These are phyloP conservation scores for Spergularia marina DNA, from an alignment of 148 eudicot genomes.

Conservation along the genomic window DNA sequence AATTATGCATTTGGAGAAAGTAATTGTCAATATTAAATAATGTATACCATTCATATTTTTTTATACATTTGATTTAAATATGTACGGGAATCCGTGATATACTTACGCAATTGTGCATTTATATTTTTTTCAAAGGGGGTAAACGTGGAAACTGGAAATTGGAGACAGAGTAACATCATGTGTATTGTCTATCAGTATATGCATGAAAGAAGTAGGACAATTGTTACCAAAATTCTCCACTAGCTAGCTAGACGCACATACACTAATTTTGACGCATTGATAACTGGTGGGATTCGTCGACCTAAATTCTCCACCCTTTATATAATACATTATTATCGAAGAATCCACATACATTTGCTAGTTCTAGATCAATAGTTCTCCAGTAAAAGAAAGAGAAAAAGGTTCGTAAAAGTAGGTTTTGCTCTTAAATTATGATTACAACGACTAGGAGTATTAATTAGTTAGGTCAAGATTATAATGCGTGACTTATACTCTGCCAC, in stretches of 20 bases:
- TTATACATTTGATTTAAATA: no score
- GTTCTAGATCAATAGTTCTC: not conserved
- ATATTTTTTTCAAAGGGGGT: no score
- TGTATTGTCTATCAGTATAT: not conserved
- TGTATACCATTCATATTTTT: no score
- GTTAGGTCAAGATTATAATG: no score
- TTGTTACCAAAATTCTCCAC: constrained; percentile 13
- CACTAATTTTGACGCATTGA: not conserved
- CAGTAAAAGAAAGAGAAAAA: not conserved
- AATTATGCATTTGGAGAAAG: no score
- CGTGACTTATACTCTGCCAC: no score
- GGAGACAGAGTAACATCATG: not conserved
- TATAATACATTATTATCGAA: not conserved
- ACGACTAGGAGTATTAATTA: no score
- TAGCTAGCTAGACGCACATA: no score
- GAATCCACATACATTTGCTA: not conserved
- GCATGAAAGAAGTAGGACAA: not conserved
- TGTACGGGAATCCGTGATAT: not conserved
- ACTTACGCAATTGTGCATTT: no score
- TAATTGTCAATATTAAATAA: no score
- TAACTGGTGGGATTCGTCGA: not conserved
- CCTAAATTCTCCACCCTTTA: not conserved
- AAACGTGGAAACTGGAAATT: not conserved
- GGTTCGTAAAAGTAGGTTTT: not conserved
- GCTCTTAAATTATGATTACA: no score